Evolutionary conservation across 2,329 filamentous ascomycete genomes (phyloP).

Genomic region (Colletotrichum spaethianum): DNA sequence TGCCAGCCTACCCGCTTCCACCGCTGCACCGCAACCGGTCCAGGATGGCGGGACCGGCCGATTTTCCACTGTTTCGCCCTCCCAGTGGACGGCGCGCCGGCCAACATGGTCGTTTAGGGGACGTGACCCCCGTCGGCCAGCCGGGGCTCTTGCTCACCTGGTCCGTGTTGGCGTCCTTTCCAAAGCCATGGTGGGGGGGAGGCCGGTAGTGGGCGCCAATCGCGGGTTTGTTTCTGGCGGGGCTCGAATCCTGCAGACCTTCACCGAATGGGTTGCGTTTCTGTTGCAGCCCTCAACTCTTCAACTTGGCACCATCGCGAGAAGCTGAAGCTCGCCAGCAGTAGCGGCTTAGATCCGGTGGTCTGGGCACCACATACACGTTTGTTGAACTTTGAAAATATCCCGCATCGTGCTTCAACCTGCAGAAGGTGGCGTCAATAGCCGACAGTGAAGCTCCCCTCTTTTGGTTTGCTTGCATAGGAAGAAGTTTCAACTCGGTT

Average conservation of each 20-base stretch:
- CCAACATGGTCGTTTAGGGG: conserved; percentile 22
- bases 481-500: neutral
- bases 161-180: conserved; percentile 34
- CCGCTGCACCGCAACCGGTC: conserved; percentile 30
- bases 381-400: neutral
- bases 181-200: conserved; percentile 2
- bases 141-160: conserved; percentile 32
- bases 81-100: conserved; percentile 30
- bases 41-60: conserved; percentile 38
- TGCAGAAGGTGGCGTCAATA: conserved; percentile 3
- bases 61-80: conserved; percentile 8
- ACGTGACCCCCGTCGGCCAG: conserved; percentile 29
- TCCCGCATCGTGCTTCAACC: neutral
- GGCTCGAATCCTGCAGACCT: neutral
- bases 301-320: neutral
- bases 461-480: neutral
- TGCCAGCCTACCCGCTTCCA: neutral
- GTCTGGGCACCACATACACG: neutral
- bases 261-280: neutral
- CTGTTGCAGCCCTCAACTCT: neutral
- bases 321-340: conserved; percentile 10
- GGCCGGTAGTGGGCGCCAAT: conserved; percentile 11
- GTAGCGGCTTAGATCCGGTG: neutral
- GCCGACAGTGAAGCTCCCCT: neutral
- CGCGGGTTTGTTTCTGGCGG: conserved; percentile 3